Base-by-base conservation (phyloP, 805 yeast genomes). In the Cyberlindnera mrakii region DNA sequence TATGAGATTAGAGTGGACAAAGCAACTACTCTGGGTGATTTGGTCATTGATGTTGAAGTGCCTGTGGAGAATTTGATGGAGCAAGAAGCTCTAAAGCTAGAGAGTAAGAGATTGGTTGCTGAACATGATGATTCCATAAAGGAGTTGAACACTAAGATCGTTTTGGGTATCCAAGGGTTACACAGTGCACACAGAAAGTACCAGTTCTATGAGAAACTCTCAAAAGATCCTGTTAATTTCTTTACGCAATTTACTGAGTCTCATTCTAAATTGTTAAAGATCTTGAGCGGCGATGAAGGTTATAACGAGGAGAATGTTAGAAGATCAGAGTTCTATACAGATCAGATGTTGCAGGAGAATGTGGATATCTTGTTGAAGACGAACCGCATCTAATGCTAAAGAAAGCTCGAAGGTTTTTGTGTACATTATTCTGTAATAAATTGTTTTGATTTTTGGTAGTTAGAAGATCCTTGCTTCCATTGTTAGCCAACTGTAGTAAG, bases 231-330 rank as follows among this genome's bases (percentile, higher is more conserved):
- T 0, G 82, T 80, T 4, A 72, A 72, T 19, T 86, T 88, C 54
- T 66, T 93, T 52, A 71, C 81, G 43, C 73, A 78, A 40, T 85
- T 96, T 76, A 70, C 81, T 48, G 83, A 80, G 35, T 82, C 88
- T 35, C 95, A 93, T 62, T 72, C 88, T 14, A 86, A 88, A 46
- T 85, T 91, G 38, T 72, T 93, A 57, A 89, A 85, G 65, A 85
- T 91, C 13, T 71, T 93, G 50, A 77, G 88, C 46, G 89, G 96
- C 51, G 98, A 93, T 54, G 93, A 85, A 54, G 91, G 90, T 9
- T 85, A 81, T 64, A 82, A 81, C 58, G 97, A 91, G 65, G 97
- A 90, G 59, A 71, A 77, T 17, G 96, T 88, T 5, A 79, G 99
- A 67, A 77, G 84, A 55, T 78, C 96, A 3, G 79, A 80, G 15